Percentiles rank a stretch among this genome's conserved stretches.
phyloP scores from a whole-genome alignment of 768 basidiomycete genomes.

The Suillus fuscotomentosus region DNA sequence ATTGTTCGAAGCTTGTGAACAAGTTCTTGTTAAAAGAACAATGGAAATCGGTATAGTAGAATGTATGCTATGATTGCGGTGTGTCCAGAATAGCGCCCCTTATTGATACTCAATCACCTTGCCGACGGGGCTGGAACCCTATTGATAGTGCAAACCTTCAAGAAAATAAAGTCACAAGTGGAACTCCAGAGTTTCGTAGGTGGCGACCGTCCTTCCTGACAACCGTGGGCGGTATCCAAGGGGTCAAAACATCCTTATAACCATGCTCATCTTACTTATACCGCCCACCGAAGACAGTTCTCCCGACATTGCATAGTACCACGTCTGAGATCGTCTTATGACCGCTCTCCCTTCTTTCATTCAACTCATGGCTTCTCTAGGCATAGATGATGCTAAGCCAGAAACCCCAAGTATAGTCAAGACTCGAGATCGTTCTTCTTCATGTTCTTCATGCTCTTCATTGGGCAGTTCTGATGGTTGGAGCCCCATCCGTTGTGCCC shows the following conservation, averaged over 20 bases:
- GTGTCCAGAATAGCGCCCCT: background rate
- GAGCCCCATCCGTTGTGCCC: constrained; percentile 31
- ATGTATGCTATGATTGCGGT: background rate
- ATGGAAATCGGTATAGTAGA: background rate
- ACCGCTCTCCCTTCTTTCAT: constrained; percentile 82
- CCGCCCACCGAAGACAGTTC: constrained; percentile 16
- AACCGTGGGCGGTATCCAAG: constrained; percentile 39
- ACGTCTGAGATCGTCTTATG: constrained; percentile 44
- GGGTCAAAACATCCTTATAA: constrained; percentile 25
- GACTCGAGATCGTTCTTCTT: constrained; percentile 35
- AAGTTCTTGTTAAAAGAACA: background rate
- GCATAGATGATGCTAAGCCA: constrained; percentile 50
- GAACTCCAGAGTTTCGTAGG: constrained; percentile 24
- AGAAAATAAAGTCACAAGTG: constrained; percentile 21
- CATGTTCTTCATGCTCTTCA: constrained; percentile 47
- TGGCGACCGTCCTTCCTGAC: constrained; percentile 33
- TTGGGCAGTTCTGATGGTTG: constrained; percentile 34
- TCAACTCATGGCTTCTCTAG: constrained; percentile 83
- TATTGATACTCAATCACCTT: constrained; percentile 45
- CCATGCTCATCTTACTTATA: constrained; percentile 14
- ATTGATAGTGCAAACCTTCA: constrained; percentile 33
- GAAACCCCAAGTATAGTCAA: constrained; percentile 25
- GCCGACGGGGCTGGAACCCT: constrained; percentile 56
- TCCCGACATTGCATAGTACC: constrained; percentile 14
- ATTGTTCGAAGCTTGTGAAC: background rate